Conservation (phyloP, 345 rosid genomes). For the Ceriops decandra region DNA sequence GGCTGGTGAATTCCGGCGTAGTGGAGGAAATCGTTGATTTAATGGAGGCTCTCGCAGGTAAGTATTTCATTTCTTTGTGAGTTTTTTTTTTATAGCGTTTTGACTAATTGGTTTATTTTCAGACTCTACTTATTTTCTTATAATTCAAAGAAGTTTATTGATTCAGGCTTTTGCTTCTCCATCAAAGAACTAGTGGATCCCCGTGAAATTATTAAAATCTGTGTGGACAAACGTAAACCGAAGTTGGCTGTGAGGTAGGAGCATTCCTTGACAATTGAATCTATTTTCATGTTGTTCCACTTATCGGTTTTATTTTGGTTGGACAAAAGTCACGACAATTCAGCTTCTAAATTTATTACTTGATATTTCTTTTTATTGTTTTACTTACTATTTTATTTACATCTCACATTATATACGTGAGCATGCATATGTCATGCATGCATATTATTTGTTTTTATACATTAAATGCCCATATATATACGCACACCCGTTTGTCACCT, state of each 20-base stretch:
- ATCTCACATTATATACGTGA: no score
- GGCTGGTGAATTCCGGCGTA: slow-evolving; percentile 45
- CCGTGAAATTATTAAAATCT: slow-evolving; percentile 43
- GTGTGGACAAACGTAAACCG: slow-evolving; percentile 54
- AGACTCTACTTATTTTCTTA: background rate
- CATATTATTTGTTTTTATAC: no score
- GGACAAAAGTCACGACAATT: no score
- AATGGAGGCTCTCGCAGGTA: slow-evolving; percentile 76
- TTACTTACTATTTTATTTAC: background rate
- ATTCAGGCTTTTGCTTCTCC: slow-evolving; percentile 59
- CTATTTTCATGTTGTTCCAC: background rate
- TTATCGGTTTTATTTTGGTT: background rate
- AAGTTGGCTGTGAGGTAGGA: slow-evolving; percentile 69
- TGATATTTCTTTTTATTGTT: background rate
- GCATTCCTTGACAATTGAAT: slow-evolving; percentile 4
- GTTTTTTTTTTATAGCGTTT: background rate
- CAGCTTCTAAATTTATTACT: background rate
- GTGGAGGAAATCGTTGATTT: slow-evolving; percentile 51
- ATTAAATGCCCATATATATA: no score
- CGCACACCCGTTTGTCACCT: no score
- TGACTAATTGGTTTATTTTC: background rate
- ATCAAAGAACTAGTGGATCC: slow-evolving; percentile 65
- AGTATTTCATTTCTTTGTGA: background rate
- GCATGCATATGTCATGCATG: no score
- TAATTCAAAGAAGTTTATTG: slow-evolving; percentile 9